Base-by-base conservation (phyloP, 2,329 filamentous ascomycete species). In the Gyromitra esculenta region DNA sequence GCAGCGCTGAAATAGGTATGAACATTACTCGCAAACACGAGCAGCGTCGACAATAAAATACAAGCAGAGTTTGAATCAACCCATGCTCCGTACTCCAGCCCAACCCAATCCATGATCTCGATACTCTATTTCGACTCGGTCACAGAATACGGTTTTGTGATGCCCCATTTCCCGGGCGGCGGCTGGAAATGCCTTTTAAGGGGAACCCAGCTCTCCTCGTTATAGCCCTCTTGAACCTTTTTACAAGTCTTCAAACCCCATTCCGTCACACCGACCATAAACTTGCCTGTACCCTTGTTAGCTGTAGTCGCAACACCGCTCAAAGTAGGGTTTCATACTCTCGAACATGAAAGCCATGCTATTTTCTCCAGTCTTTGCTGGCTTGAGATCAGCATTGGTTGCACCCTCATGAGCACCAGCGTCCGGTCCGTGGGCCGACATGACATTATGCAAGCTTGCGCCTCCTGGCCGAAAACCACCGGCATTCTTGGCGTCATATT, bases 151-250 rank as follows among this genome's bases (percentile, higher is more conserved):
- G 50, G 48, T 18, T 37, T 70, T 4, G 39, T 5, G 11, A n/a
- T 21, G 7, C 75, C 71, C 75, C 75, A 77, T 35, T 63, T 73
- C 13, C 75, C 75, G 0, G 65, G 50, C 43, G 75, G 75, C 2
- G 75, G 66, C 7, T 57, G 66, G 66, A 90, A 92, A 81, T 91
- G 88, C 56, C 89, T 86, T 83, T 88, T 88, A 67, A 92, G 84
- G 0, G 87, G 87, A 37, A 86, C 89, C 93, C 93, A 97, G 82
- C 92, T 94, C 85, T 96, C 91, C 73, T 90, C 89, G 82, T 89
- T 94, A 81, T 96, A 96, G 73, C 88, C 88, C 79, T 89, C 86
- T 84, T 92, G 91, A 52, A 92, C 88, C 83, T 92, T 92, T 81
- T 86, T 84, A 82, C 90, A 95, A 77, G 88, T 88, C 83, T 89